A percentile compares a stretch with the other conserved stretches of the same genome.
Evolutionary conservation across 225 moss, liverwort and hornwort species (phyloP).

Genomic region (Bryoerythrophyllum caledonicum): DNA sequence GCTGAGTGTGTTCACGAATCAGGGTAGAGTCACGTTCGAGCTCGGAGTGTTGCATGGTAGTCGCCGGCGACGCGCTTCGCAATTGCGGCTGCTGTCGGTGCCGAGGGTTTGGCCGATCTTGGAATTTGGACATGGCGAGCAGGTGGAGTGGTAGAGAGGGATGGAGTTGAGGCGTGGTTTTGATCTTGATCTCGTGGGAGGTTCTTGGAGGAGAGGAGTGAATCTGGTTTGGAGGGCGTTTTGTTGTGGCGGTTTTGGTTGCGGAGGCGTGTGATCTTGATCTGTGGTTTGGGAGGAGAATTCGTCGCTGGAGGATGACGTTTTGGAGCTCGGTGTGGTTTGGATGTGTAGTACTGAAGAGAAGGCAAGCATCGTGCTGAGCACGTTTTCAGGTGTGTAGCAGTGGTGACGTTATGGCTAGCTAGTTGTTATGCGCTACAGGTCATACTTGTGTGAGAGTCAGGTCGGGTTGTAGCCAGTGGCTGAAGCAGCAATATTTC

Average conservation of each 20-base stretch:
- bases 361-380: neutral
- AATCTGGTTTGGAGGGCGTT: conserved; percentile 2
- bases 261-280: conserved; percentile 18
- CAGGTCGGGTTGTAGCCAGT: too few species aligned
- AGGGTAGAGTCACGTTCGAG: too few species aligned
- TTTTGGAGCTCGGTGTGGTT: neutral
- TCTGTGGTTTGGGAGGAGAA: neutral
- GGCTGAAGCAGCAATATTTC: conserved; percentile 8
- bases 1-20: neutral
- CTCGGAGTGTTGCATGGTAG: too few species aligned
- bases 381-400: conserved; percentile 20
- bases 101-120: conserved; percentile 14
- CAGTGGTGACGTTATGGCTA: conserved; percentile 8
- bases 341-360: neutral
- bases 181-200: conserved; percentile 17
- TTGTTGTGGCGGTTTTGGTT: neutral
- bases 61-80: too few species aligned
- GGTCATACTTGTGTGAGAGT: conserved; percentile 2
- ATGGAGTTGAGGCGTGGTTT: conserved; percentile 8
- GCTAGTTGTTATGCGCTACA: neutral
- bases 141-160: too few species aligned
- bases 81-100: conserved; percentile 18
- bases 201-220: neutral
- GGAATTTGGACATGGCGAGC: conserved; percentile 18
- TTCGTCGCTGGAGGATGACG: conserved; percentile 11